phyloP scores from a whole-genome alignment of 1,284 basidiomycete genomes.

The Peniophora sp. region DNA sequence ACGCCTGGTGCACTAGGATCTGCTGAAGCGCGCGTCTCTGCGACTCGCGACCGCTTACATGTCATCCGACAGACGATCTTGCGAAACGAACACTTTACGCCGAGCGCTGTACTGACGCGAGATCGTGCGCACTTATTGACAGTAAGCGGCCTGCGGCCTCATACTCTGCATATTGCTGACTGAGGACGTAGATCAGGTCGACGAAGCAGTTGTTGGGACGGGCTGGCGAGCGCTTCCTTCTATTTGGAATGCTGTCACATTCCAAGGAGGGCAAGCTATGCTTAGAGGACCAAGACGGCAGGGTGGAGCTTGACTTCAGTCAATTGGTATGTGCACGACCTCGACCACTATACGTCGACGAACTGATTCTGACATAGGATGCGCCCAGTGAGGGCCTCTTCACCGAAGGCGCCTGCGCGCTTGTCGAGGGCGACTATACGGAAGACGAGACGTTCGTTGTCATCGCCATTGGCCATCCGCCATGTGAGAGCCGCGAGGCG shows the following conservation, averaged over 20 bases:
- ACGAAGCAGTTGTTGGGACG: constrained; percentile 95
- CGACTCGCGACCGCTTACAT: constrained; percentile 76
- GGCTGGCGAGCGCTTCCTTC: constrained; percentile 83
- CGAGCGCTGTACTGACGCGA: constrained; percentile 82
- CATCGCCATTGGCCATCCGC: constrained; percentile 94
- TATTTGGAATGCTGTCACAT: constrained; percentile 90
- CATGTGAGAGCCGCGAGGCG: constrained; percentile 80
- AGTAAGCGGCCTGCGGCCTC: constrained; percentile 28
- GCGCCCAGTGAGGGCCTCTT: constrained; percentile 93
- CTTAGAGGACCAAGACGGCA: constrained; percentile 91
- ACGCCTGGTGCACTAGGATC: constrained; percentile 68
- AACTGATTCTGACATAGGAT: constrained; percentile 42
- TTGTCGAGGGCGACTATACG: constrained; percentile 96
- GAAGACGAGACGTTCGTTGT: constrained; percentile 85
- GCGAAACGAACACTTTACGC: constrained; percentile 93
- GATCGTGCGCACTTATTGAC: constrained; percentile 83
- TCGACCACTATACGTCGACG: neutral
- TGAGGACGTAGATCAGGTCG: constrained; percentile 67
- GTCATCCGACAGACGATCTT: constrained; percentile 87
- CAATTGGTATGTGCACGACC: constrained; percentile 58
- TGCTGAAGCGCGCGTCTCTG: constrained; percentile 69
- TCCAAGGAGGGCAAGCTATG: constrained; percentile 86
- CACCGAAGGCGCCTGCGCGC: constrained; percentile 91
- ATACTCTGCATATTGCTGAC: constrained; percentile 4
- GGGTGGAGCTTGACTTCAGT: constrained; percentile 84